Evolutionary conservation across 1,284 basidiomycete species (phyloP).

Genomic region (Rhodofomes roseus): DNA sequence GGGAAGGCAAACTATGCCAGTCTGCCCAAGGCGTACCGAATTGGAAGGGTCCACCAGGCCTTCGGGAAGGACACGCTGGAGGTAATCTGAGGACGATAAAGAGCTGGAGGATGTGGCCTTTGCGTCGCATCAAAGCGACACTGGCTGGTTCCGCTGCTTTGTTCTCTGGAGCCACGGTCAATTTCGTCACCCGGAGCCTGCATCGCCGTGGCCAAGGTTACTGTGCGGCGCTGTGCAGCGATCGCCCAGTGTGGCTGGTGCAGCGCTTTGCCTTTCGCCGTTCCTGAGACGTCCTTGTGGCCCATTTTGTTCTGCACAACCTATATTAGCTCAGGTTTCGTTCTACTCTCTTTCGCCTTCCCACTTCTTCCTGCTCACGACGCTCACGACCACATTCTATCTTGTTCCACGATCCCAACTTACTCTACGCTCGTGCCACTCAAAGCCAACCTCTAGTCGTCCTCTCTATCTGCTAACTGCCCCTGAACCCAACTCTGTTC

Average conservation of each 20-base stretch:
- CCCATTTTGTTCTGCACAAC: background rate
- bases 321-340: constrained; percentile 2
- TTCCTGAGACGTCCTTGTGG: background rate
- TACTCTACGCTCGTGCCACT: background rate
- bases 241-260: constrained; percentile 1
- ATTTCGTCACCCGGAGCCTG: background rate
- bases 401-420: background rate
- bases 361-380: constrained; percentile 1
- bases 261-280: background rate
- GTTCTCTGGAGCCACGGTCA: background rate
- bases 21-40: constrained; percentile 3
- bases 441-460: background rate
- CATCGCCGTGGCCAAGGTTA: background rate
- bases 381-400: background rate
- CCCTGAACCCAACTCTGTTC: background rate
- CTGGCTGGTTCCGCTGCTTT: background rate
- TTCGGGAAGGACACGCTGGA: background rate
- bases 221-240: background rate
- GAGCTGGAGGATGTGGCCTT: background rate
- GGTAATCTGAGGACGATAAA: background rate
- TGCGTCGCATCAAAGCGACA: constrained; percentile 3
- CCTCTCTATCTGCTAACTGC: background rate
- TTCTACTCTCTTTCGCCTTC: constrained; percentile 1
- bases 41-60: constrained; percentile 4
- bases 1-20: constrained; percentile 1